Percentiles rank a stretch among this genome's conserved stretches.
These are phyloP conservation scores for Helminthosporium solani DNA, from an alignment of 2,329 filamentous ascomycete species.

Conservation along the genomic window DNA sequence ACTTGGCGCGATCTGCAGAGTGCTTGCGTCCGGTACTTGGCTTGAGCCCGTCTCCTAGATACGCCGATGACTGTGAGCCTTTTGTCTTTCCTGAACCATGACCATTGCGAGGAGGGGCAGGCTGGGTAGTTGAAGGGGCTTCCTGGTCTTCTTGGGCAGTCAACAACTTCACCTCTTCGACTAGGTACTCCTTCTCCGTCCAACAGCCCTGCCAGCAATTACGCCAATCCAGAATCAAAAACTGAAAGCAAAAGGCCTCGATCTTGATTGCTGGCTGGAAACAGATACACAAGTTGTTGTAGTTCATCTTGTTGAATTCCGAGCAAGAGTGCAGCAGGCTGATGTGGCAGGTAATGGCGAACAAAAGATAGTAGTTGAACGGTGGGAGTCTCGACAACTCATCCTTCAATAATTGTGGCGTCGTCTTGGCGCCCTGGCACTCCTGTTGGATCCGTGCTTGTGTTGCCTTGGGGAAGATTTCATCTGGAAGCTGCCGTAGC, in stretches of 20 bases:
- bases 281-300: constrained; percentile 91
- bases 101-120: constrained; percentile 28
- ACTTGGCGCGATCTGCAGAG: constrained; percentile 32
- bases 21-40: constrained; percentile 29
- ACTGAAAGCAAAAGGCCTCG: constrained; percentile 92
- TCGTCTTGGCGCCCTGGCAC: constrained; percentile 74
- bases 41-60: constrained; percentile 28
- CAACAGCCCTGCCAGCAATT: constrained; percentile 97
- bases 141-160: constrained; percentile 24
- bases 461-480: constrained; percentile 81
- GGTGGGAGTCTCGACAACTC: constrained; percentile 92
- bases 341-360: constrained; percentile 94
- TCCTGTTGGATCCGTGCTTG: constrained; percentile 80
- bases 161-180: constrained; percentile 35
- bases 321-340: constrained; percentile 87
- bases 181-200: constrained; percentile 72
- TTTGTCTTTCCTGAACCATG: constrained; percentile 28
- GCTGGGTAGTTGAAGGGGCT: constrained; percentile 15
- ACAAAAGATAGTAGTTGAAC: constrained; percentile 96
- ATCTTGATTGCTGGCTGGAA: constrained; percentile 98
- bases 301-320: constrained; percentile 98
- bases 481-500: constrained; percentile 91
- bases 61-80: constrained; percentile 26
- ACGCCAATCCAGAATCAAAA: constrained; percentile 91
- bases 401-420: constrained; percentile 83